Evolutionary conservation across 2,329 filamentous ascomycete species (phyloP).

Genomic region (Xylaria sp.): DNA sequence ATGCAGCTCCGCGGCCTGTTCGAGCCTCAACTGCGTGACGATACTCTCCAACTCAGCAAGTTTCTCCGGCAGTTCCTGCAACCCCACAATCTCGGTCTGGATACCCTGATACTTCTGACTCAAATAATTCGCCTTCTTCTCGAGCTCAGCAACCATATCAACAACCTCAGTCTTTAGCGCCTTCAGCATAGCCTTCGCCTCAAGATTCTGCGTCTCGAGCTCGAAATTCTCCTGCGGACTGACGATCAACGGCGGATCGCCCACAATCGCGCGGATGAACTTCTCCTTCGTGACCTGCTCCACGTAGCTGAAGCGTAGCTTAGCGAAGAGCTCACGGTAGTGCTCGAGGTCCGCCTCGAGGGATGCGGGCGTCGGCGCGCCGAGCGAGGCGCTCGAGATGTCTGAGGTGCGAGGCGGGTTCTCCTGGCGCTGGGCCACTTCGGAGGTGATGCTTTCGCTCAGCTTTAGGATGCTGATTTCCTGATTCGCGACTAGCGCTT

Average conservation of each 20-base stretch:
- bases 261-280: slow-evolving; percentile 87
- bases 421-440: slow-evolving; percentile 37
- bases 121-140: slow-evolving; percentile 56
- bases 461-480: slow-evolving; percentile 71
- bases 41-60: slow-evolving; percentile 44
- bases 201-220: slow-evolving; percentile 63
- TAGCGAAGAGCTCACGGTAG: slow-evolving; percentile 93
- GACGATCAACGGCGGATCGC: slow-evolving; percentile 81
- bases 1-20: slow-evolving; percentile 36
- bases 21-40: slow-evolving; percentile 41
- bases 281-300: slow-evolving; percentile 99
- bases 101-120: slow-evolving; percentile 49
- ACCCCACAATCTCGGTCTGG: slow-evolving; percentile 42
- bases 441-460: slow-evolving; percentile 65
- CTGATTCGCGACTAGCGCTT: slow-evolving; percentile 50
- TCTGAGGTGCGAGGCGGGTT: slow-evolving; percentile 62
- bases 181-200: slow-evolving; percentile 70
- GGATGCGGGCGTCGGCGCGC: slow-evolving; percentile 66
- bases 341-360: slow-evolving; percentile 80
- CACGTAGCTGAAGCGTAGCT: slow-evolving; percentile 93
- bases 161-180: slow-evolving; percentile 74
- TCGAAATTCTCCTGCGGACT: slow-evolving; percentile 75
- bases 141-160: slow-evolving; percentile 66
- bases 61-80: slow-evolving; percentile 48
- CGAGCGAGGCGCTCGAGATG: slow-evolving; percentile 59